Evolutionary conservation across 2,329 filamentous ascomycete species (phyloP), one percentile per base, ranked within the genome.

Genomic region (Colletotrichum nymphaeae): DNA sequence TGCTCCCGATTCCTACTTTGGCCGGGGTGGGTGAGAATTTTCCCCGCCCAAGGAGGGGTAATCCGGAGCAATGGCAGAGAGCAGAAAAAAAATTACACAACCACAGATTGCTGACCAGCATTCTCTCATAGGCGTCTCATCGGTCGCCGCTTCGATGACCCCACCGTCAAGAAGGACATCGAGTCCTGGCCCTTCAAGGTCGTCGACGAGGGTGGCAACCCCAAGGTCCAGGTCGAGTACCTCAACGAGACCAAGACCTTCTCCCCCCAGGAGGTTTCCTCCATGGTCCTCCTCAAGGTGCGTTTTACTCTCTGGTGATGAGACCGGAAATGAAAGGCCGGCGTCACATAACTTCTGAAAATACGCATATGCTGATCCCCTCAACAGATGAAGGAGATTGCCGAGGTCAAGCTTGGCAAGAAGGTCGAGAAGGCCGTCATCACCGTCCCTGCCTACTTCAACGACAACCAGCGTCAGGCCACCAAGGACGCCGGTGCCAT

Each of bases 141-240:
- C 86, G 97, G 97, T 86, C 94, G 97, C 84, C 92, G 95, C 84
- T 98, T 94, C 85, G 95, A 97, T 82, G 97, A 98, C 86, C 93
- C 95, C 78, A 95, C 94, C 78, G 97, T 98, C 86, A 98, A 98
- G 93, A 98, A 98, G 92, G 95, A 98, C 86, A 93, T 97, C 82
- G 94, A 98, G 89, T 97, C 95, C 78, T 99, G 97, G 96, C 97
- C 97, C 80, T 99, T 99, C 94, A 98, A 97, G 92, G 94, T 99
- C 83, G 86, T 97, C 79, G 95, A 98, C 84, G 93, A 95, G 81
- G 92, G 91, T 79, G 94, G 94, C 83, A 94, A 92, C 89, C 97
- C 97, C 79, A 91, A 94, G 85, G 95, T 99, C 79, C 89, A 98
- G 90, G 97, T 99, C 78, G 91, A 98, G 85, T 98, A 98, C 88